Evolutionary conservation across 306 rosid genomes (phyloP), one percentile per base, ranked within the genome.

Genomic region (Notholithocarpus densiflorus): DNA sequence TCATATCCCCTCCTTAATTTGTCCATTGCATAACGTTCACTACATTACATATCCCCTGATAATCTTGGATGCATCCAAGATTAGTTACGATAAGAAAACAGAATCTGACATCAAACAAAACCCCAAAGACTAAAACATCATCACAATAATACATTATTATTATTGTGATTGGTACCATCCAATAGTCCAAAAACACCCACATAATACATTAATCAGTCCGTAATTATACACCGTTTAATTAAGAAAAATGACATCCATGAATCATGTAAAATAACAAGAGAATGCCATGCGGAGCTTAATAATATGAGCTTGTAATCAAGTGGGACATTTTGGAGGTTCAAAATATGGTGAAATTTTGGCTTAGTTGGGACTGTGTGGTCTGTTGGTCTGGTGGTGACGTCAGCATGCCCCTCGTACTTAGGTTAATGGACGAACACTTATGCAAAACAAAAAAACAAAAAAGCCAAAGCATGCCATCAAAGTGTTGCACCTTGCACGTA

Each of bases 401-500:
- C 8, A 34, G 40, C 40, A 34, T 34, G 8, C 9, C 40, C 9
- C 40, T 34, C 40, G 40, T 34, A 34, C 40, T 34, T 6, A 9
- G 2, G 8, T 34, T 32, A 37, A 37, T 37, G 45, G 45, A 37
- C 45, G 10, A 37, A 37, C 10, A 37, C 45, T 1, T 37, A 7
- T 0, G 11, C 45, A 7, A 37, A 37, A 37, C 2, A 7, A 32
- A 4, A 32, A 32, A 32, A 32, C 1, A 1, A 34, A 34, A 34
- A 34, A 37, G 10, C 10, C 45, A 37, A 37, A 37, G 15, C 53
- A 13, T 48, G 53, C 17, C 53, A 48, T 48, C 14, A 23, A 53
- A 11, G 61, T 15, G 11, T 10, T 20, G 52, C 12, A 31, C 23
- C 29, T 45, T 69, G 81, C 83, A 75, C 73, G 82, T 76, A 82